Evolutionary conservation across 164 flowering plant species (phyloP), one percentile per base, ranked within the genome.

Genomic region (Dillenia turbinata): DNA sequence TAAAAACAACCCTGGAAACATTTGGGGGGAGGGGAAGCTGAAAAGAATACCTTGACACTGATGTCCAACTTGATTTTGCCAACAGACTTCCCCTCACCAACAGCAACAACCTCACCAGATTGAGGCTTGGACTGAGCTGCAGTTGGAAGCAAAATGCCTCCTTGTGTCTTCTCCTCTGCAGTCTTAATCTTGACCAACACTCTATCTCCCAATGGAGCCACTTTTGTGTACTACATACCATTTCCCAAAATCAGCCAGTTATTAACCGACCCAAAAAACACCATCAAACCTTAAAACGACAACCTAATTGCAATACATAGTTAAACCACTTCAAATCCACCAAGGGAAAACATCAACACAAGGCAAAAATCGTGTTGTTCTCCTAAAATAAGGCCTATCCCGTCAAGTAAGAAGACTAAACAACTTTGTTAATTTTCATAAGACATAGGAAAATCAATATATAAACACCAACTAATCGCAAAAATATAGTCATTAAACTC

Each of bases 71-170:
- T 81, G 54, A 67, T 79, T 58, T 83, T 79, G 67, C 96, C 97
- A 70, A 90, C 44, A 9, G 90, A 79, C 72, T 72, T 88, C 11
- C 97, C 97, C 80, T 89, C 98, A 22, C 98, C 98, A 68, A 89
- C 75, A 58, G 95, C 98, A 57, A 91, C 96, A 17, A 94, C 85
- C 77, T 94, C 96, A 56, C 98, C 98, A 59, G 83, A 87, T 75
- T 94, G 92, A 54, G 98, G 90, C 73, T 90, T 94, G 24, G 85
- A 46, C 57, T 83, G 91, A 26, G 95, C 92, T 11, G 93, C 62
- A 47, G 97, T 12, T 10, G 98, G 98, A 54, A 90, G 85, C 48
- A 93, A 65, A 67, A 93, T 93, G 15, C 97, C 98, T 61, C 97
- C 95, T 0, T 47, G 26, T 33, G 85, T 83, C 79, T 82, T 90